A percentile compares a stretch with the other conserved stretches of the same genome.
Conservation (phyloP, 257 asterid species). For the Eucommia ulmoides region DNA sequence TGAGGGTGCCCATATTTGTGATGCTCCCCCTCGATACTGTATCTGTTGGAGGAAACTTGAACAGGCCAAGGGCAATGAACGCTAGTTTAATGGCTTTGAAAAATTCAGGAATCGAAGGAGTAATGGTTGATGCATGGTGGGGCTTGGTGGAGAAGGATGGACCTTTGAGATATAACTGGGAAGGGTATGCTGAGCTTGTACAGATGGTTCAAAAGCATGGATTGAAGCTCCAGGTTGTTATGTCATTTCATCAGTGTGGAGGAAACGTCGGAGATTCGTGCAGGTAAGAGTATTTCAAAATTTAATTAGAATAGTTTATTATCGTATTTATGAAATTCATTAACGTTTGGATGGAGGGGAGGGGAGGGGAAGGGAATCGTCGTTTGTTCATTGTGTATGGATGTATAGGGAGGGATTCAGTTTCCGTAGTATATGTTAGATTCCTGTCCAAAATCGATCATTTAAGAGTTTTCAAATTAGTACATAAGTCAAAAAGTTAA, state of each 20-base stretch:
- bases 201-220: slow-evolving; percentile 1
- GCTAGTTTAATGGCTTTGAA: slow-evolving; percentile 1
- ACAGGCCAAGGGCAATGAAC: not conserved
- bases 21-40: slow-evolving; percentile 1
- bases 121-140: slow-evolving; percentile 3
- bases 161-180: slow-evolving; percentile 3
- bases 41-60: not conserved
- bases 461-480: no score
- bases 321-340: no score
- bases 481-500: no score
- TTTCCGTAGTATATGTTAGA: no score
- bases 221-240: not conserved
- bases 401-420: no score
- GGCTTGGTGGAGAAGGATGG: slow-evolving; percentile 3
- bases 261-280: slow-evolving; percentile 2
- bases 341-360: no score
- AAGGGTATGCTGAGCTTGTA: slow-evolving; percentile 4
- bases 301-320: no score
- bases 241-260: slow-evolving; percentile 2
- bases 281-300: no score
- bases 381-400: no score
- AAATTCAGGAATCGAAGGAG: slow-evolving; percentile 1
- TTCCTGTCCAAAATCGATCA: no score
- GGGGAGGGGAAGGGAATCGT: no score
- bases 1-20: not conserved